Evolutionary conservation across 2,329 filamentous ascomycete species (phyloP), one percentile per base, ranked within the genome.

Genomic region (Emmonsiellopsis sp.): DNA sequence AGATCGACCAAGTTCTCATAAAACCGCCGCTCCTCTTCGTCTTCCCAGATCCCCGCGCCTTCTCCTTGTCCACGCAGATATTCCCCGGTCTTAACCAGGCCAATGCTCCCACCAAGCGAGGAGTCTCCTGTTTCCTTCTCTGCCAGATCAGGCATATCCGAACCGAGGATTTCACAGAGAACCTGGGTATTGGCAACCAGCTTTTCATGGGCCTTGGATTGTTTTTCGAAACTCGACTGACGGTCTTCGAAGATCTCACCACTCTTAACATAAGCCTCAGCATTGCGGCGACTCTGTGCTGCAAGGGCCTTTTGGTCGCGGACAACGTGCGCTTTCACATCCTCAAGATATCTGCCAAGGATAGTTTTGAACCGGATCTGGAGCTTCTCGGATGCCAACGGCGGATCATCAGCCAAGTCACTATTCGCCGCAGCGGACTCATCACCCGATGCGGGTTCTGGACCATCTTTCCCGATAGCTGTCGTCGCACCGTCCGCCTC

Each of bases 201-300:
- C 59, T 91, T 90, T 67, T 98, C 93, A 65, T 97, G 89, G 0
- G 86, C 80, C 70, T 97, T 98, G 54, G 91, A 78, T 61, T 93
- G 87, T 69, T 91, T 96, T 68, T 98, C 94, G 61, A 94, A 95
- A 65, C 91, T 97, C 52, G 90, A 83, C 67, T 98, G 93, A 50
- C 93, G 86, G 65, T 98, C 93, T 67, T 98, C 93, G 59, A 98
- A 97, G 5, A 98, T 92, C 67, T 98, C 93, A 2, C 93, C 93
- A 38, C 93, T 97, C 65, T 96, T 96, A 63, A 98, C 92, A 63
- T 98, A 98, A 5, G 92, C 93, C 70, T 98, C 93, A 0, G 93
- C 92, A 71, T 98, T 98, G 61, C 92, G 90, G 58, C 90, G 88
- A 52, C 88, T 89, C 72, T 98, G 93, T 30, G 81, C 83, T 51